Evolutionary conservation across 2,329 filamentous ascomycete genomes (phyloP), one percentile per base, ranked within the genome.

Genomic region (Aspergillus glaucus): DNA sequence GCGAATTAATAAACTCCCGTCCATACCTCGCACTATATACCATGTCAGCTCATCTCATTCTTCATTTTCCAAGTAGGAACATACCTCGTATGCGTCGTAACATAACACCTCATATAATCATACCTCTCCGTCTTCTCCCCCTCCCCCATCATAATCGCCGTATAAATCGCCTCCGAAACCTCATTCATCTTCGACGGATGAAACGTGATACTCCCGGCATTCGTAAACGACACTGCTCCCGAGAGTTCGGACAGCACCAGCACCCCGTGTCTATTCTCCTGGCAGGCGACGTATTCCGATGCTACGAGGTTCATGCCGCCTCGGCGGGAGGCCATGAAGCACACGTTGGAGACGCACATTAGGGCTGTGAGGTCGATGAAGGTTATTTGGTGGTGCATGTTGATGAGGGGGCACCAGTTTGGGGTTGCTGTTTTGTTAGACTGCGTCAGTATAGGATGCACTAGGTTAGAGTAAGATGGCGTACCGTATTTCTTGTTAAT

Each of bases 271-370:
- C 86, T 82, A 62, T 91, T 81, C 58, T 85, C 81, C 66, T 96
- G 91, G 15, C 87, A 90, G 17, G 90, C 90, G 54, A 95, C 92
- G 71, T 95, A 96, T 70, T 96, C 91, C 71, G 94, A 95, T 1
- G 88, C 92, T 22, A 96, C 91, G n/a, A 96, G 79, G 67, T 96
- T 96, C 90, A 96, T 95, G 63, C 91, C 91, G 63, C 96, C 91
- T 44, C 91, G 85, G 6, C 87, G 94, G 1, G 87, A 95, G 4
- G 86, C 90, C 36, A 93, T 88, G 5, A 95, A 78, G 64, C 89
- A 94, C 43, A 88, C 86, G 63, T 95, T 91, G 4, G 87, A 88
- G 15, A 91, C 82, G n/a, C 88, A 87, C 65, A 96, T 96, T 6
- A 96, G 78, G 0, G 89, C 88, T 19, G 89, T 88, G 37, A 96